A percentile compares a stretch with the other conserved stretches of the same genome.
Evolutionary conservation across 2,329 filamentous ascomycete species (phyloP).

Genomic region (Malbranchea zuffiana): DNA sequence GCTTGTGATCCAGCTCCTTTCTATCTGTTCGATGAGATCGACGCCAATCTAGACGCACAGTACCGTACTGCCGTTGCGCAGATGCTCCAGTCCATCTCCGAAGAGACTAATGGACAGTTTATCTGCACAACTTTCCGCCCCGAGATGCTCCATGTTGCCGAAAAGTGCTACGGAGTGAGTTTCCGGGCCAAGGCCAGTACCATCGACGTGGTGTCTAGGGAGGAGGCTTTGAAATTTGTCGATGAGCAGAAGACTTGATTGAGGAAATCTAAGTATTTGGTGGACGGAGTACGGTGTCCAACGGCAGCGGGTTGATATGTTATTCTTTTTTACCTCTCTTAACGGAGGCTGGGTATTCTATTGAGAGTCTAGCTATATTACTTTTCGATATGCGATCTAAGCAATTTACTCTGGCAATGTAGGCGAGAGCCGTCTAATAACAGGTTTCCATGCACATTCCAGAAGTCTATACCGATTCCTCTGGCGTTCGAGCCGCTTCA

Average conservation of each 20-base stretch:
- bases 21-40: slow-evolving; percentile 98
- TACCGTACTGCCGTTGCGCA: slow-evolving; percentile 92
- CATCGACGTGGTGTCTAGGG: slow-evolving; percentile 77
- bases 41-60: slow-evolving; percentile 94
- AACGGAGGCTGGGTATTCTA: no score
- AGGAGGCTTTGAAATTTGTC: slow-evolving; percentile 86
- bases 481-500: slow-evolving; percentile 18
- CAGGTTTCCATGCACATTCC: no score
- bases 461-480: no score
- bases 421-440: no score
- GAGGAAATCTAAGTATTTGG: no score
- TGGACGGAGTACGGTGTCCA: no score
- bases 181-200: slow-evolving; percentile 86
- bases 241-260: slow-evolving; percentile 58
- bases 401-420: no score
- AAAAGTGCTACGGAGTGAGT: slow-evolving; percentile 95
- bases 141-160: slow-evolving; percentile 87
- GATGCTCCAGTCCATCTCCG: slow-evolving; percentile 68
- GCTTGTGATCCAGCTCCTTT: slow-evolving; percentile 94
- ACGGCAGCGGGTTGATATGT: no score
- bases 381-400: no score
- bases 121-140: slow-evolving; percentile 98
- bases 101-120: slow-evolving; percentile 58
- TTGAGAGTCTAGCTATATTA: no score
- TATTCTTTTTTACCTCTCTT: no score